These are phyloP conservation scores for Aegilops longissima DNA, from an alignment of 176 grass and related monocot genomes.

Conservation along the genomic window DNA sequence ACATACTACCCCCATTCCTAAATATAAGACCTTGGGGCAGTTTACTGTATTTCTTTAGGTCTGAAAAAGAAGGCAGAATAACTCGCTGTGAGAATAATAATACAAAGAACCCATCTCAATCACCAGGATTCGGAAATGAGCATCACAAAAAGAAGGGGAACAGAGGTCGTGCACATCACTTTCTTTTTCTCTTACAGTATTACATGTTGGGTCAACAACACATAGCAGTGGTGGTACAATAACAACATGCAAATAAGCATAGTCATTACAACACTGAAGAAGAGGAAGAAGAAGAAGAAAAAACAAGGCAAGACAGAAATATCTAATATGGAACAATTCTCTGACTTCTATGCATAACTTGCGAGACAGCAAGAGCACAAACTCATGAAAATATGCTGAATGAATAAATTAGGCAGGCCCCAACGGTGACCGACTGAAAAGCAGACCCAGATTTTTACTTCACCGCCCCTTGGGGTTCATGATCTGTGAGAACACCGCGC, in stretches of 20 bases:
- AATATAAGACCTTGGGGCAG: too few species aligned
- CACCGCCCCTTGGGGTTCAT: constrained; percentile 94
- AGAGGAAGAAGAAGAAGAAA: neutral
- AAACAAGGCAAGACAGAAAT: constrained; percentile 34
- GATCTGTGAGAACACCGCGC: constrained; percentile 95
- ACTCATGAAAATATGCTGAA: constrained; percentile 41
- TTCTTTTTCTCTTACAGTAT: constrained; percentile 11
- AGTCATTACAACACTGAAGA: constrained; percentile 45
- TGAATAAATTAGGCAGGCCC: constrained; percentile 46
- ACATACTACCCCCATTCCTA: too few species aligned
- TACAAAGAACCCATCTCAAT: neutral
- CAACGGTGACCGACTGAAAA: neutral
- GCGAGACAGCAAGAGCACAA: constrained; percentile 30
- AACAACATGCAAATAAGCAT: constrained; percentile 38
- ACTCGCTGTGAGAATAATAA: neutral
- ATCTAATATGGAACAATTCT: constrained; percentile 56
- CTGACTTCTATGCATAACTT: constrained; percentile 38
- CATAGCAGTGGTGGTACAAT: constrained; percentile 29
- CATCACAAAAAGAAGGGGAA: neutral
- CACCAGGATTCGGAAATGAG: neutral
- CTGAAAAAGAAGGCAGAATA: neutral
- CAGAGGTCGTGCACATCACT: constrained; percentile 16
- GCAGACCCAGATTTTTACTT: constrained; percentile 34
- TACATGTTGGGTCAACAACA: constrained; percentile 34
- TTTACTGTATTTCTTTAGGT: neutral